A percentile compares a stretch with the other conserved stretches of the same genome.
Evolutionary conservation across 192 early-diverging fungal species (phyloP).

Genomic region (Coemansia asiatica): DNA sequence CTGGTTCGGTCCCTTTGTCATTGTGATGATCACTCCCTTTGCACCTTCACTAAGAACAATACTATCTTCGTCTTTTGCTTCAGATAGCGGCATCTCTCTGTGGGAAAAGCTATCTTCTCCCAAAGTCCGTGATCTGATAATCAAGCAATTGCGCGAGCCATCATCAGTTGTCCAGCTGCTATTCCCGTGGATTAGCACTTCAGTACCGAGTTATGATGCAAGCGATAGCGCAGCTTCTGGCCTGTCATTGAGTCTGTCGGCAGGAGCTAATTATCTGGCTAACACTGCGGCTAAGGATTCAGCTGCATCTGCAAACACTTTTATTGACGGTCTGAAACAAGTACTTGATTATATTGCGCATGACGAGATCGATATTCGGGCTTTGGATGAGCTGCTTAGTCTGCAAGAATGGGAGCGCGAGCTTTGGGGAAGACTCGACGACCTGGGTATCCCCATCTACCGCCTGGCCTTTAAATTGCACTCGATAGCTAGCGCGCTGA

Average conservation of each 20-base stretch:
- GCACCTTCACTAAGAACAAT: constrained; percentile 12
- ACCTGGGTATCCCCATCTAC: constrained; percentile 58
- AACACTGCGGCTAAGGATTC: too few relatives aligned
- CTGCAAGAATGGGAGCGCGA: constrained; percentile 20
- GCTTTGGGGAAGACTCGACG: constrained; percentile 41
- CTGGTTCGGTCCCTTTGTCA: constrained; percentile 7
- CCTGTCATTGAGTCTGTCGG: too few relatives aligned
- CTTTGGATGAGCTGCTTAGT: neutral
- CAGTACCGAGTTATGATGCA: too few relatives aligned
- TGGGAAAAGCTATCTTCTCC: constrained; percentile 32
- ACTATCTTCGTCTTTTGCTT: constrained; percentile 4
- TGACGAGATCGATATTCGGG: neutral
- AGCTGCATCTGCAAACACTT: too few relatives aligned
- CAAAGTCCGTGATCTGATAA: constrained; percentile 6
- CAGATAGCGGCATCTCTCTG: constrained; percentile 6
- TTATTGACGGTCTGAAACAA: too few relatives aligned
- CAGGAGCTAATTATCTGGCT: too few relatives aligned
- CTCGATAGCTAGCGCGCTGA: constrained; percentile 16
- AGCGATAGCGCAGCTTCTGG: too few relatives aligned
- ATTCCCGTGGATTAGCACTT: constrained; percentile 30
- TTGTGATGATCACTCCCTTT: neutral
- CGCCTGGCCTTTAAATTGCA: constrained; percentile 38
- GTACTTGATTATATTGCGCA: neutral
- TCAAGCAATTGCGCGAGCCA: constrained; percentile 29
- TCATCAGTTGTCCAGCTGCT: constrained; percentile 24